Evolutionary conservation across 139 green algal species (phyloP).

Genomic region (Monoraphidium neglectum): DNA sequence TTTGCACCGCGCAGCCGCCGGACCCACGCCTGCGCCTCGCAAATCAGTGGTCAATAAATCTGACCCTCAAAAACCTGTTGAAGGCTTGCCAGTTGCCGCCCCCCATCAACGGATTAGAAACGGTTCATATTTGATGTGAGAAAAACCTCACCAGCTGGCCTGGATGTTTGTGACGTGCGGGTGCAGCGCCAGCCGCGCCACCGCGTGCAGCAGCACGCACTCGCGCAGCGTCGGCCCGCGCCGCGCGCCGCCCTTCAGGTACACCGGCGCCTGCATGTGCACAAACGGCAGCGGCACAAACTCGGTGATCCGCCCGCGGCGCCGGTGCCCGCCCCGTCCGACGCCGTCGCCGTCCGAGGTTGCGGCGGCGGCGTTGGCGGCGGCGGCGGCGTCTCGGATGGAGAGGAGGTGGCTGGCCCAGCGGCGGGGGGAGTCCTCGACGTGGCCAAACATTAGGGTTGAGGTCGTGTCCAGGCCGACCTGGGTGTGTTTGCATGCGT

Average conservation of each 20-base stretch:
- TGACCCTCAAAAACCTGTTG: no score
- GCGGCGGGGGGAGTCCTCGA: conserved; percentile 62
- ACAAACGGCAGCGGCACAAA: conserved; percentile 96
- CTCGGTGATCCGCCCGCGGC: conserved; percentile 87
- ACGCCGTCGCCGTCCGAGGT: neutral
- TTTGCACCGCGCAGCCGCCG: no score
- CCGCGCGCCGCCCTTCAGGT: conserved; percentile 56
- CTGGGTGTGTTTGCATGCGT: no score
- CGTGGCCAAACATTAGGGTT: conserved; percentile 93
- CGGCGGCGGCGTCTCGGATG: conserved; percentile 53
- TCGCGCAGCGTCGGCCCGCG: conserved; percentile 82
- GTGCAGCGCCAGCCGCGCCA: conserved; percentile 69
- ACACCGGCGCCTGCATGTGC: conserved; percentile 90
- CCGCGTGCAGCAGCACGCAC: conserved; percentile 81
- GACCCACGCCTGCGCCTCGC: no score
- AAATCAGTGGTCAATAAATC: no score
- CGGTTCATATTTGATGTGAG: no score
- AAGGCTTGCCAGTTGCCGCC: no score
- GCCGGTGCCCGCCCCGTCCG: conserved; percentile 29
- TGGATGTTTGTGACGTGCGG: conserved; percentile 75
- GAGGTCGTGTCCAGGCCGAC: conserved; percentile 80
- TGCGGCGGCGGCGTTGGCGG: neutral
- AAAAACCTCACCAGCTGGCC: conserved; percentile 30
- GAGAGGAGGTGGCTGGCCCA: conserved; percentile 78
- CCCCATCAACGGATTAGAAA: no score